Base-by-base conservation (phyloP, 352 stramenopile genomes). In the Globisporangium paddicum region DNA sequence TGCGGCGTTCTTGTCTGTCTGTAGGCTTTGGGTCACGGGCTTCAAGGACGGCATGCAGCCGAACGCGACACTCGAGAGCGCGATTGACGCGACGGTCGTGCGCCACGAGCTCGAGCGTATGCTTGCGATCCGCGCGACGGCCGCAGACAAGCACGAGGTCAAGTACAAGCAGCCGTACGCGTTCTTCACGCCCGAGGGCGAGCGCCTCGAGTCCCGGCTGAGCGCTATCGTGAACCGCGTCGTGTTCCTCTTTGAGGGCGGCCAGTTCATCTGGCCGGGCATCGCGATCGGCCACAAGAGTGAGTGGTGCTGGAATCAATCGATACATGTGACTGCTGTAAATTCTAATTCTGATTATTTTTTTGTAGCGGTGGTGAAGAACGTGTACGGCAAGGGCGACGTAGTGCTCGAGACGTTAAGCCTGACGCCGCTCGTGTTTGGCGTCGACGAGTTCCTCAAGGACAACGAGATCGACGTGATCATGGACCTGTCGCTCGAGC, bases 391-490 rank as follows among this genome's bases (percentile, higher is more conserved):
- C 0, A 64, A 68, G 8, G 75, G 75, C 5, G 75, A 87, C 48
- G 40, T 87, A 10, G 60, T 71, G 28, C 51, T 89, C 28, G 76
- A 86, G 56, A 88, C 80, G 18, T 59, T 84, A 51, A 87, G 72
- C 41, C 86, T 87, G 71, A 73, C 62, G 1, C 77, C 79, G 32
- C 73, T 92, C 3, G 78, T 92, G 32, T 90, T 92, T 55, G 66
- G 68, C 19, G 77, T 90, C 4, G 78, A 90, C 13, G 79, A 93
- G 32, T 90, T 90, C 38, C 68, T 90, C 10, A 75, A 73, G 14
- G 76, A 92, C 57, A 73, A 89, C 30, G 80, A 93, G 54, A 89
- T 93, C 45, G 82, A 89, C 55, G 46, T 87, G 34, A 80, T 90
- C 57, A 48, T 90, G 40, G 74, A 89, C 3, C 60, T 90, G 50